Evolutionary conservation across 1,284 basidiomycete species (phyloP), one percentile per base, ranked within the genome.

Genomic region (Hemileia vastatrix): DNA sequence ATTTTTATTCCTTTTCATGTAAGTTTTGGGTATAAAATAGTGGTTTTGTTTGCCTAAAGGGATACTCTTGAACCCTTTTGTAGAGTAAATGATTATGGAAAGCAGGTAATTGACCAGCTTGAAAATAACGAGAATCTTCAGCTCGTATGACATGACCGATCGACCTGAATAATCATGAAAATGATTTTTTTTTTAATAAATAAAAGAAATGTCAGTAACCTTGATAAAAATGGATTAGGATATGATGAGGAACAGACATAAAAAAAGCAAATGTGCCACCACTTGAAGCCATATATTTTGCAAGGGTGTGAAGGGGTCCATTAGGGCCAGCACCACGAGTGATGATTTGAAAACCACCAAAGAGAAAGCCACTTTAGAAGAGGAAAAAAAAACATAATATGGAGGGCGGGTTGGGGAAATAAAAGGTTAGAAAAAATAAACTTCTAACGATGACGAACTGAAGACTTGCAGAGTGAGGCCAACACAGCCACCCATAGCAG

Each of bases 201-300:
- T 33, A 6, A 40, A 32, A 13, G 36, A 21, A 3, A n/a, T 33
- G 13, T 13, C 11, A 19, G 18, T n/a, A 8, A 5, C n/a, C 33
- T 48, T 11, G 2, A 31, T 19, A 19, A 5, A 6, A 53, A 27
- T 23, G 36, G 23, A n/a, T 31, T 1, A 40, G 24, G 6, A 36
- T 27, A 18, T 5, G 8, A 32, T 27, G 18, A 51, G 49, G 9
- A n/a, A 54, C 59, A 8, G 18, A 62, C 59, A 62, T 62, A 33
- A 62, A 62, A 33, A 62, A 62, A 15, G 59, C 59, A 47, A 62
- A 62, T 15, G 59, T 62, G n/a, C 59, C 59, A n/a, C 59, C 59
- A 24, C 59, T 62, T 4, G 59, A 62, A 6, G 47, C 32, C 59
- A 62, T 62, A 45, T 62, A 62, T 24, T 43, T 62, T 54, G 59